phyloP scores from a whole-genome alignment of 352 stramenopile species.

The Globisporangium polare region DNA sequence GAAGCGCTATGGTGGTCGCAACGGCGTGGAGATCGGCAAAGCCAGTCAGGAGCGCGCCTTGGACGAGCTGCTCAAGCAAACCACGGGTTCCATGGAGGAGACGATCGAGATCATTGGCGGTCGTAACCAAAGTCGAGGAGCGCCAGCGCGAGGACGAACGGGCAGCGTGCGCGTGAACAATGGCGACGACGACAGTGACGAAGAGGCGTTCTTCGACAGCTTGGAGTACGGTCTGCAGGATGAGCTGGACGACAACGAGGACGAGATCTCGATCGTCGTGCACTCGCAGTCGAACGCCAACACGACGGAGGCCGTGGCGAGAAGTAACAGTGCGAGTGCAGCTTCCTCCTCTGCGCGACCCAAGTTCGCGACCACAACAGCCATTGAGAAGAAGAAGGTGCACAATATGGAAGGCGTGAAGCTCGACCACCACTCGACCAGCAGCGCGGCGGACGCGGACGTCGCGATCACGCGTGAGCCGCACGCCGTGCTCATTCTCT shows the following conservation, averaged over 20 bases:
- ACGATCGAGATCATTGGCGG: slow-evolving; percentile 69
- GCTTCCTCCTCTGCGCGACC: background rate
- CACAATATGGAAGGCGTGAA: slow-evolving; percentile 25
- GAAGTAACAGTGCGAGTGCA: background rate
- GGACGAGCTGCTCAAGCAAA: slow-evolving; percentile 62
- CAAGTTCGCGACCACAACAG: slow-evolving; percentile 16
- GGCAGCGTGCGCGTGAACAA: slow-evolving; percentile 30
- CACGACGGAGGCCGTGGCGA: slow-evolving; percentile 39
- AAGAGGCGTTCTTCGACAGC: slow-evolving; percentile 82
- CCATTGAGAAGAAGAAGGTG: slow-evolving; percentile 13
- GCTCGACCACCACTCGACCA: slow-evolving; percentile 6
- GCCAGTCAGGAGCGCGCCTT: slow-evolving; percentile 69
- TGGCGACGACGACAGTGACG: slow-evolving; percentile 57
- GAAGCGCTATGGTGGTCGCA: slow-evolving; percentile 65
- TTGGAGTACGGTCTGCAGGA: slow-evolving; percentile 76
- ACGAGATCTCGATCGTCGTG: slow-evolving; percentile 68
- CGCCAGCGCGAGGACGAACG: slow-evolving; percentile 6
- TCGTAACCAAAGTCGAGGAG: slow-evolving; percentile 16
- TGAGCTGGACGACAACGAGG: slow-evolving; percentile 51
- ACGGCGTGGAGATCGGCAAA: slow-evolving; percentile 73
- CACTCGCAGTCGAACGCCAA: slow-evolving; percentile 44
- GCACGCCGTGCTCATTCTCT: slow-evolving; percentile 59
- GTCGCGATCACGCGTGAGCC: slow-evolving; percentile 65
- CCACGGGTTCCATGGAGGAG: slow-evolving; percentile 61
- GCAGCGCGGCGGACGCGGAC: slow-evolving; percentile 23